phyloP scores from a whole-genome alignment of 2,329 filamentous ascomycete species.

The Pseudogymnoascus sp. region DNA sequence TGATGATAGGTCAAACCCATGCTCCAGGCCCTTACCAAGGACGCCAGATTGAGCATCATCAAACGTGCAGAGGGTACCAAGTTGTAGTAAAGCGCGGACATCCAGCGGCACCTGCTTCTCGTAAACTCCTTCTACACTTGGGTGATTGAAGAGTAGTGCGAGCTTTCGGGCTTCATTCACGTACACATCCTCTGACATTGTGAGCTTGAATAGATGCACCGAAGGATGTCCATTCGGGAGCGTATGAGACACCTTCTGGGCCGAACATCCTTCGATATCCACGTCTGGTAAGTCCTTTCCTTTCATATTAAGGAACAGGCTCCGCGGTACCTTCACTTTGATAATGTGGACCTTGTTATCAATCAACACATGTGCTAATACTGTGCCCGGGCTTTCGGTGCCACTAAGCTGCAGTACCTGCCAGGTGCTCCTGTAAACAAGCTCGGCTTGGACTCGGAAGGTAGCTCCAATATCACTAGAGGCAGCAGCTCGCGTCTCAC shows the following conservation, averaged over 20 bases:
- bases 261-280: conserved; percentile 74
- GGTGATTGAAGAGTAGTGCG: conserved; percentile 75
- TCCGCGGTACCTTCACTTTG: conserved; percentile 80
- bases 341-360: conserved; percentile 84
- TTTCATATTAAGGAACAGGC: conserved; percentile 88
- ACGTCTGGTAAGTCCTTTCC: conserved; percentile 81
- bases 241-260: conserved; percentile 88
- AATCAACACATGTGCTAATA: conserved; percentile 84
- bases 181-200: conserved; percentile 81
- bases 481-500: conserved; percentile 65
- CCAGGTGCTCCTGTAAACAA: conserved; percentile 88
- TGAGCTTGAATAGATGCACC: conserved; percentile 88
- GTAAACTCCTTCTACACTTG: conserved; percentile 94
- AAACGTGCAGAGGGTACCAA: conserved; percentile 88
- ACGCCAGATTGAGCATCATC: conserved; percentile 86
- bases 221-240: conserved; percentile 93
- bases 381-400: conserved; percentile 77
- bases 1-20: conserved; percentile 80
- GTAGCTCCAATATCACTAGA: conserved; percentile 58
- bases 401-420: conserved; percentile 82
- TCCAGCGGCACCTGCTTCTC: conserved; percentile 87
- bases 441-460: conserved; percentile 87
- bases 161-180: conserved; percentile 79
- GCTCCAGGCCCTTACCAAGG: conserved; percentile 83
- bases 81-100: conserved; percentile 75